A percentile compares a stretch with the other conserved stretches of the same genome.
Evolutionary conservation across 2,329 filamentous ascomycete genomes (phyloP).

Genomic region (Ophiosphaerella herpotricha): DNA sequence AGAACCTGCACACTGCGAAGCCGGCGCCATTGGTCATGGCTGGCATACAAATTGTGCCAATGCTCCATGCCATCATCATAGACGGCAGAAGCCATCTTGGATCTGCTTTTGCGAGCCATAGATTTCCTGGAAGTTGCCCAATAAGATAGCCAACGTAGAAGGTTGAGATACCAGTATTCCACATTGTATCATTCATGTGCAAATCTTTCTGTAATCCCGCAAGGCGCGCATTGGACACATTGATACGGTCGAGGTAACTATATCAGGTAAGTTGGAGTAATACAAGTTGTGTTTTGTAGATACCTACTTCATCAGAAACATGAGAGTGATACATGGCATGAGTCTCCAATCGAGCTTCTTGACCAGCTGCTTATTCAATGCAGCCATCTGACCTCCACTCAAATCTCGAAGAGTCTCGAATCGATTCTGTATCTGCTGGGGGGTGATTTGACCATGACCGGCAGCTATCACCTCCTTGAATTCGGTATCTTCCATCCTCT

Average conservation of each 20-base stretch:
- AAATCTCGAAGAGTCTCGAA: constrained; percentile 31
- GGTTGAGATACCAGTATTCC: constrained; percentile 48
- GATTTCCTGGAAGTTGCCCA: constrained; percentile 54
- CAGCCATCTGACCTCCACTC: constrained; percentile 29
- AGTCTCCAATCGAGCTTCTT: constrained; percentile 34
- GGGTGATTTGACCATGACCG: constrained; percentile 18
- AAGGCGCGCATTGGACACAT: constrained; percentile 46
- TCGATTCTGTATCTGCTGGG: constrained; percentile 32
- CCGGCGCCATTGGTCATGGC: constrained; percentile 42
- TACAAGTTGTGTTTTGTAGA: not conserved
- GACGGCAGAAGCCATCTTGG: constrained; percentile 44
- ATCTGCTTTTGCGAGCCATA: constrained; percentile 50
- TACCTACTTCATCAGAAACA: constrained; percentile 38
- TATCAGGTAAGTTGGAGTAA: not conserved
- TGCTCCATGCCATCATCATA: constrained; percentile 52
- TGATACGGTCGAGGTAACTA: constrained; percentile 49
- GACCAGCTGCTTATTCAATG: constrained; percentile 35
- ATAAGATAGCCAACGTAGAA: constrained; percentile 55
- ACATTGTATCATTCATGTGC: constrained; percentile 33
- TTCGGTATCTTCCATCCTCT: constrained; percentile 20
- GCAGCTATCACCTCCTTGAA: constrained; percentile 19
- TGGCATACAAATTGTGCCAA: constrained; percentile 53
- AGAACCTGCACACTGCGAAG: constrained; percentile 45
- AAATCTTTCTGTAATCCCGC: constrained; percentile 47
- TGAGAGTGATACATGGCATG: constrained; percentile 37